phyloP scores from a whole-genome alignment of 352 stramenopile genomes.

The Globisporangium barbulae region DNA sequence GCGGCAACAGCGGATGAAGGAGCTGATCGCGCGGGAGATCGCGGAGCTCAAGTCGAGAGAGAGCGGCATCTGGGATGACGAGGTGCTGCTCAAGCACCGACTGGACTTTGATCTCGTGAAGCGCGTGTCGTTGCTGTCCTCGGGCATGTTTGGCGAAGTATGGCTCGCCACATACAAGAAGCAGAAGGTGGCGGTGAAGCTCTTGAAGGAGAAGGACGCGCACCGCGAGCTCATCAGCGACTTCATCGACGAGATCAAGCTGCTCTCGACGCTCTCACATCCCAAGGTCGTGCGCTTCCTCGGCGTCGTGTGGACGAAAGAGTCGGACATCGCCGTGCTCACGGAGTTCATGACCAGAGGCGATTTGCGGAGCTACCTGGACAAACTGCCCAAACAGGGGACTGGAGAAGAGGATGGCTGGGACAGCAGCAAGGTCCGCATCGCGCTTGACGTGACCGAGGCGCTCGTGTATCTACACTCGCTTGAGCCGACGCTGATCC shows the following conservation, averaged over 20 bases:
- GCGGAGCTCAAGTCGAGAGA: constrained; percentile 1
- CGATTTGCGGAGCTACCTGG: constrained; percentile 12
- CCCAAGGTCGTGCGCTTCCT: constrained; percentile 18
- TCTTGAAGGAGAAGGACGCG: constrained; percentile 12
- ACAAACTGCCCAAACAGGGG: not conserved
- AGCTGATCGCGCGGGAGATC: constrained; percentile 4
- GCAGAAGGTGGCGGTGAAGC: constrained; percentile 21
- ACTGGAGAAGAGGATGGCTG: not conserved
- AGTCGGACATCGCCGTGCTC: constrained; percentile 11
- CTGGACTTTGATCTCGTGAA: constrained; percentile 6
- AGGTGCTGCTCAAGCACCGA: constrained; percentile 13
- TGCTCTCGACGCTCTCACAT: constrained; percentile 10
- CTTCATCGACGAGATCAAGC: constrained; percentile 20
- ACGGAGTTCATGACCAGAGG: constrained; percentile 15
- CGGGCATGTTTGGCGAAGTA: constrained; percentile 22
- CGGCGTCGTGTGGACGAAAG: constrained; percentile 18
- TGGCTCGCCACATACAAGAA: constrained; percentile 19
- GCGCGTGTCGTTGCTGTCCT: constrained; percentile 7
- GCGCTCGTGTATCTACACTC: constrained; percentile 20
- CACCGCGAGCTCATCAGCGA: constrained; percentile 6
- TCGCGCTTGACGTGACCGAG: constrained; percentile 14
- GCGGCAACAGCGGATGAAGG: not conserved
- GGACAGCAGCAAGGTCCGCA: not conserved
- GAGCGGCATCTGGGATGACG: constrained; percentile 11
- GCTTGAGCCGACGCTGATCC: constrained; percentile 17